Evolutionary conservation across 2,329 filamentous ascomycete species (phyloP).

Genomic region (Teratosphaeria gauchensis): DNA sequence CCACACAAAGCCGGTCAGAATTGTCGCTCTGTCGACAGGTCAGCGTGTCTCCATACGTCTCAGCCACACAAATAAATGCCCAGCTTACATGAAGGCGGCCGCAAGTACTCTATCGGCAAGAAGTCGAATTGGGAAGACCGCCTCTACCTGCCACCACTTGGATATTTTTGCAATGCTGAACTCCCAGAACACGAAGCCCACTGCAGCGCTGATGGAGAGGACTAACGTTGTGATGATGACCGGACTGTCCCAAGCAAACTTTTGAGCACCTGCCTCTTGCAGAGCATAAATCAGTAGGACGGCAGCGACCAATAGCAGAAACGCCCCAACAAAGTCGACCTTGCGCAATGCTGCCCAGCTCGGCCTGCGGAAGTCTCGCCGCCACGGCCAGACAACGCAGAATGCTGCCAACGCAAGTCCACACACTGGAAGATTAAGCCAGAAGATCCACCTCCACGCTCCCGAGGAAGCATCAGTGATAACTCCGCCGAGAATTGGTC

Average conservation of each 20-base stretch:
- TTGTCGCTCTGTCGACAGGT: constrained; percentile 3
- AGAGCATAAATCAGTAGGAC: constrained; percentile 51
- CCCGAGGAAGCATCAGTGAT: constrained; percentile 3
- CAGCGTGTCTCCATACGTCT: background rate
- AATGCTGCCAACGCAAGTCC: constrained; percentile 39
- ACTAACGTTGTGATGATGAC: constrained; percentile 37
- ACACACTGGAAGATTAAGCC: constrained; percentile 50
- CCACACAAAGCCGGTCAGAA: constrained; percentile 14
- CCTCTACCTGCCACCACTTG: constrained; percentile 32
- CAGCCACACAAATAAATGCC: background rate
- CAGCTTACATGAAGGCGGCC: constrained; percentile 26
- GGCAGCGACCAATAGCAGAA: constrained; percentile 45
- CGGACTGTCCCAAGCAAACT: constrained; percentile 33
- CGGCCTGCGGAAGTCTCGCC: constrained; percentile 1
- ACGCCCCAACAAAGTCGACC: constrained; percentile 46
- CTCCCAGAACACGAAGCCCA: background rate
- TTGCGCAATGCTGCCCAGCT: constrained; percentile 34
- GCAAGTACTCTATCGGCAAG: constrained; percentile 42
- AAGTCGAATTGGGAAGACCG: constrained; percentile 44
- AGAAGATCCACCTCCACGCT: constrained; percentile 36
- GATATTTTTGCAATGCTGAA: constrained; percentile 15
- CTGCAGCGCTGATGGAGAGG: constrained; percentile 24
- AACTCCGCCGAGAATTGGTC: constrained; percentile 9
- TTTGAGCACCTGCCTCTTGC: constrained; percentile 38
- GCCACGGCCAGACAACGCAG: constrained; percentile 40